Evolutionary conservation across 2,329 filamentous ascomycete genomes (phyloP).

Genomic region (Malbranchea cinnamomea): DNA sequence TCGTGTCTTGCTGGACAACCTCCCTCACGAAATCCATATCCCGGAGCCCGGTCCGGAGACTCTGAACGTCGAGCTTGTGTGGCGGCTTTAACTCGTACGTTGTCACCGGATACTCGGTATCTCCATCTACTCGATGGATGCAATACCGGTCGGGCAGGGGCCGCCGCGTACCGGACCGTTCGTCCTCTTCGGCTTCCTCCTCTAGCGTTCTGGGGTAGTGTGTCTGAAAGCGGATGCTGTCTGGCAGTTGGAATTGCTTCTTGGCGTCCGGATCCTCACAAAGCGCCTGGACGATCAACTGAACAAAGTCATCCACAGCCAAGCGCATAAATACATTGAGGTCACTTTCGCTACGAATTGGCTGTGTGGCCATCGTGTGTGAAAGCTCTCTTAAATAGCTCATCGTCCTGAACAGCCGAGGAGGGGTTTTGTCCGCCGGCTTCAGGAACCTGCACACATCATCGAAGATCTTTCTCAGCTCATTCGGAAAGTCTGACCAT

Average conservation of each 20-base stretch:
- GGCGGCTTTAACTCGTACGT: conserved; percentile 14
- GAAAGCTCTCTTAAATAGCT: conserved; percentile 9
- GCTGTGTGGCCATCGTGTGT: conserved; percentile 7
- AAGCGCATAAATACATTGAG: conserved; percentile 16
- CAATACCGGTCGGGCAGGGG: conserved; percentile 14
- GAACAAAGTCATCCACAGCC: conserved; percentile 16
- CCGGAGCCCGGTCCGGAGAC: conserved; percentile 9
- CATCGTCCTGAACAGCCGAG: conserved; percentile 10
- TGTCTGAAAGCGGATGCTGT: conserved; percentile 12
- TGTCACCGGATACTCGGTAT: neutral
- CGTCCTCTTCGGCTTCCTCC: conserved; percentile 4
- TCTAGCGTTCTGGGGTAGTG: conserved; percentile 12
- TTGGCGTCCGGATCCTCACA: conserved; percentile 15
- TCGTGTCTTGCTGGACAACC: conserved; percentile 9
- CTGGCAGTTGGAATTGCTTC: conserved; percentile 12
- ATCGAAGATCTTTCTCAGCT: conserved; percentile 12
- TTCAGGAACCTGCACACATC: conserved; percentile 11
- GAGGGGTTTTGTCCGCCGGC: conserved; percentile 7
- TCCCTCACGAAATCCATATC: conserved; percentile 10
- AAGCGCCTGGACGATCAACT: conserved; percentile 15
- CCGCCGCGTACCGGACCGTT: conserved; percentile 4
- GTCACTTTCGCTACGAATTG: conserved; percentile 17
- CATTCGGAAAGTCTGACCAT: conserved; percentile 13
- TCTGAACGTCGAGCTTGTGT: conserved; percentile 11
- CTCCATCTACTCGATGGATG: conserved; percentile 9